Evolutionary conservation across 768 basidiomycete species (phyloP).

Genomic region (Lentinula detonsa): DNA sequence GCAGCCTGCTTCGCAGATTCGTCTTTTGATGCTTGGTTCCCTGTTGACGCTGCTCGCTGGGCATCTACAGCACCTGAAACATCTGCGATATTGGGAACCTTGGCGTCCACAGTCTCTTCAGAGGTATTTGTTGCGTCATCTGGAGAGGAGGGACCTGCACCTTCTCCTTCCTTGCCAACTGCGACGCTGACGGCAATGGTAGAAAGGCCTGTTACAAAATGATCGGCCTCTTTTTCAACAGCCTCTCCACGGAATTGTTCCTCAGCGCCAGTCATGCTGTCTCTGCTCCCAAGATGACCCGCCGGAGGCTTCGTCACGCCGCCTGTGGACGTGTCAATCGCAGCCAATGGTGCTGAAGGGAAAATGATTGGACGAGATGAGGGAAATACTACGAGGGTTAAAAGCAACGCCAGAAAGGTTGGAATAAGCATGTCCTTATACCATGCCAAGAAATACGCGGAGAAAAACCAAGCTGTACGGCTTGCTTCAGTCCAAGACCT

Average conservation of each 20-base stretch:
- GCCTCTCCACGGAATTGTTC: constrained; percentile 30
- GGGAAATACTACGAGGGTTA: constrained; percentile 30
- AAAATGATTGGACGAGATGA: constrained; percentile 25
- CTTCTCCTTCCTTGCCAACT: constrained; percentile 17
- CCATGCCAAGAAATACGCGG: constrained; percentile 33
- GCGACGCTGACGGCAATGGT: constrained; percentile 24
- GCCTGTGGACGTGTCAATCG: constrained; percentile 22
- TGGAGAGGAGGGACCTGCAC: neutral
- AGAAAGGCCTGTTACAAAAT: constrained; percentile 25
- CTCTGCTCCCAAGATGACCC: constrained; percentile 22
- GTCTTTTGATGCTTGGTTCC: neutral
- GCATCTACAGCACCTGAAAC: constrained; percentile 16
- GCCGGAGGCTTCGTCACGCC: constrained; percentile 27
- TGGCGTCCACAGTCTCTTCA: constrained; percentile 10
- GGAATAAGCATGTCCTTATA: constrained; percentile 27
- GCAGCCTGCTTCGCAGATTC: neutral
- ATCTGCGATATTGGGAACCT: constrained; percentile 23
- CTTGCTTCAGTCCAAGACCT: constrained; percentile 34
- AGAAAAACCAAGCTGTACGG: constrained; percentile 22
- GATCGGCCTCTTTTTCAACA: constrained; percentile 30
- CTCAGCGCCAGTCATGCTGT: constrained; percentile 26
- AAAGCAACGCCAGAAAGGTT: constrained; percentile 21
- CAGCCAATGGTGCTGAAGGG: constrained; percentile 27
- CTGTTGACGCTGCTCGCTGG: neutral
- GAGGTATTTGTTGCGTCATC: neutral